Percentiles rank a stretch among this genome's conserved stretches.
Conservation (phyloP, 768 basidiomycete species). For the Megacollybia marginata region DNA sequence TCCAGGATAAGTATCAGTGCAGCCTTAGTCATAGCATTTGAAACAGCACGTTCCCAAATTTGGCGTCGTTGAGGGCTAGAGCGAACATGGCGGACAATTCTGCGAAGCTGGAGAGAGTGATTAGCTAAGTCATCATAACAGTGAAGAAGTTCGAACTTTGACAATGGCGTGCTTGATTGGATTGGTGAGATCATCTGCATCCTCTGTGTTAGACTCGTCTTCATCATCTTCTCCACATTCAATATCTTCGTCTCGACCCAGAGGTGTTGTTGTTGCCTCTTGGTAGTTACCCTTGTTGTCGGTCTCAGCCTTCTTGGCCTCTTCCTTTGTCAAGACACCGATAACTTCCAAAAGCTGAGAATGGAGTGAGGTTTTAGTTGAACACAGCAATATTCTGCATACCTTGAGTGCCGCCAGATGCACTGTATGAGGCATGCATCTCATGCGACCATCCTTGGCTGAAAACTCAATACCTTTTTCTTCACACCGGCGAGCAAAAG, state of each 20-base stretch:
- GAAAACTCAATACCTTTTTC: constrained; percentile 7
- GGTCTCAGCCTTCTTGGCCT: too few species aligned
- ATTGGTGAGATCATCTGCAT: too few species aligned
- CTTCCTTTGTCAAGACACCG: constrained; percentile 15
- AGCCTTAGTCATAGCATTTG: not conserved
- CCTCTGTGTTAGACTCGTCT: not conserved
- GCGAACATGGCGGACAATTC: constrained; percentile 14
- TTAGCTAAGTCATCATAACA: too few species aligned
- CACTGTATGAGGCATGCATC: constrained; percentile 20
- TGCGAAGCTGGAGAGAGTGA: constrained; percentile 17
- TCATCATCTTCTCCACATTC: too few species aligned
- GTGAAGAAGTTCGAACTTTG: too few species aligned
- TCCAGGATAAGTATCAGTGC: constrained; percentile 22
- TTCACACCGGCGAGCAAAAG: constrained; percentile 1
- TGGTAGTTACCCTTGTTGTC: too few species aligned
- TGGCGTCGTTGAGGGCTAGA: constrained; percentile 16
- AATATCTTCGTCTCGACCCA: too few species aligned
- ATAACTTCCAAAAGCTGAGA: constrained; percentile 26
- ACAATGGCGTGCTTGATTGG: too few species aligned
- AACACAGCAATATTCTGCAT: not conserved
- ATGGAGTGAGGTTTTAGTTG: too few species aligned
- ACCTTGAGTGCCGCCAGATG: constrained; percentile 20
- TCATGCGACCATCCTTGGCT: constrained; percentile 8
- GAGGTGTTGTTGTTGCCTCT: too few species aligned
- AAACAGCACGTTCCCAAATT: constrained; percentile 12